These are phyloP conservation scores for Monilinia vaccinii-corymbosi DNA, from an alignment of 2,329 filamentous ascomycete genomes.

Conservation along the genomic window DNA sequence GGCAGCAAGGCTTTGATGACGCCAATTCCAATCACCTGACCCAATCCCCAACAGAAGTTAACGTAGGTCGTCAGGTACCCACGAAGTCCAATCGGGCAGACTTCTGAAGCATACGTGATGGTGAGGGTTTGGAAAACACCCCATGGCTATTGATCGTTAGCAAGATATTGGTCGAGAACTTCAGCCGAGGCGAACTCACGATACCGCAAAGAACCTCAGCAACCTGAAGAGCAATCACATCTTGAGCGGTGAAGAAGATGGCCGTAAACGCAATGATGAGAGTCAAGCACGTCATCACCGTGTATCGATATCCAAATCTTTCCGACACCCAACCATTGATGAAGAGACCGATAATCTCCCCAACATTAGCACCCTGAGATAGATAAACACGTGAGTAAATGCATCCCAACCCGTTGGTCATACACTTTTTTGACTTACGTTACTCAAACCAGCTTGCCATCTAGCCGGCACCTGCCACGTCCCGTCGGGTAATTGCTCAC, in stretches of 20 bases:
- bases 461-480: conserved; percentile 21
- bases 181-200: neutral
- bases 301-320: conserved; percentile 34
- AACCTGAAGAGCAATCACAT: conserved; percentile 36
- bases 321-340: conserved; percentile 41
- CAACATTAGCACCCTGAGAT: conserved; percentile 21
- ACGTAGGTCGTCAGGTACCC: conserved; percentile 48
- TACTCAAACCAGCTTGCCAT: conserved; percentile 29
- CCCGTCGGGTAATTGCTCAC: conserved; percentile 14
- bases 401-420: neutral
- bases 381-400: conserved; percentile 1
- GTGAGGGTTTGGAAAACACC: conserved; percentile 35
- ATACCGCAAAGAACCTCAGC: conserved; percentile 40
- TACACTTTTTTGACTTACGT: conserved; percentile 9
- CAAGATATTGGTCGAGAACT: neutral
- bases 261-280: conserved; percentile 37
- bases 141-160: conserved; percentile 30
- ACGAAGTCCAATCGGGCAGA: conserved; percentile 46
- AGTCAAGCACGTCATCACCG: conserved; percentile 20
- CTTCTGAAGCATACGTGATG: conserved; percentile 35
- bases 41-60: conserved; percentile 46
- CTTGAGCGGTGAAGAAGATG: conserved; percentile 41
- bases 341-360: conserved; percentile 37
- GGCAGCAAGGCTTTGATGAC: conserved; percentile 40
- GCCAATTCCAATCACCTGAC: conserved; percentile 41